Base-by-base conservation (phyloP, 2,329 filamentous ascomycete genomes). In the Hypocreales sp. region DNA sequence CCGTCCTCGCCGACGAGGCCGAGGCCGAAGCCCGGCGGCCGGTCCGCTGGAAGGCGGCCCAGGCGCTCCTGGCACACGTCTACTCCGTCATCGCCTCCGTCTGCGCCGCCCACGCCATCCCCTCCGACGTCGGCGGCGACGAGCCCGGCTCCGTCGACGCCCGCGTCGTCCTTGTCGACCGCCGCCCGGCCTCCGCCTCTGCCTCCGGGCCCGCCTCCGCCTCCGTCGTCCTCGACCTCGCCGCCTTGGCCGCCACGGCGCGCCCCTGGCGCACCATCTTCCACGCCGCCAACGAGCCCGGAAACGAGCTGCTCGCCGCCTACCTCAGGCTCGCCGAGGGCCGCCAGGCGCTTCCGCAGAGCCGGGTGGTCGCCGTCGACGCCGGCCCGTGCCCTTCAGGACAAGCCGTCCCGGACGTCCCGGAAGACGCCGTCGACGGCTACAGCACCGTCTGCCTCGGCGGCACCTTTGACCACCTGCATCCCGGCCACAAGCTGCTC, bases 381-480 rank as follows among this genome's bases (percentile, higher is more conserved):
- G 64, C 64, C 3, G 70, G 68, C 2, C 47, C 71, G 22, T 59
- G 57, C 15, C 39, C 72, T 16, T 42, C 44, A 21, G 19, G 7
- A 17, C 23, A 9, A 12, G 9, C 4, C 7, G 14, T 6, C 8
- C 4, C 12, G 21, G 15, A 18, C 15, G 2, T 7, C 8, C 3
- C 6, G 15, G n/a, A 32, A 2, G 27, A 35, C 4, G 29, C 29
- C 10, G 28, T 31, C 5, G 28, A 29, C 3, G 38, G 40, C 1
- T 52, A 51, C 33, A 32, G 34, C 4, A 44, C 37, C 3, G 78
- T 92, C 26, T 81, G 78, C 28, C 70, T 95, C 9, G 90, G 87
- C 17, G 90, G 90, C 8, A 98, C 90, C 0, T 98, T 95, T 53
- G 90, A 98, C 50, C 84, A 95, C 52, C 67, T 98, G 14, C 90